Evolutionary conservation across 2,329 filamentous ascomycete genomes (phyloP).

Genomic region (Hortaea sp.): DNA sequence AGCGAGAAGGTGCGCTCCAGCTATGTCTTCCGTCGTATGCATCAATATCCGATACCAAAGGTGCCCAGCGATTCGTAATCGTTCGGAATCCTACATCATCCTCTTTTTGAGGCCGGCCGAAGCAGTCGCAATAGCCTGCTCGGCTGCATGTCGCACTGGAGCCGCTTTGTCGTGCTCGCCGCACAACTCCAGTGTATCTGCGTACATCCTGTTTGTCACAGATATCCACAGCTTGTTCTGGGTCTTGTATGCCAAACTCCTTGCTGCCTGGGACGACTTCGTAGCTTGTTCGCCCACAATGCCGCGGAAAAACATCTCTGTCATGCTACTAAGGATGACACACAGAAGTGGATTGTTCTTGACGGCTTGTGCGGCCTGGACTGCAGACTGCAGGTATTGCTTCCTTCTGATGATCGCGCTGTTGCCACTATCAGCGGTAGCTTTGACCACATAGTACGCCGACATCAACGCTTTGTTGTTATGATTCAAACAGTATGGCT

Average conservation of each 20-base stretch:
- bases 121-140: constrained; percentile 7
- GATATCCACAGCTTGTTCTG: constrained; percentile 33
- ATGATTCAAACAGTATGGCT: constrained; percentile 58
- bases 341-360: constrained; percentile 72
- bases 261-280: constrained; percentile 38
- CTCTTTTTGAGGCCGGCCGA: neutral
- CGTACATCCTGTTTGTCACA: constrained; percentile 69
- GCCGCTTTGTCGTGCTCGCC: constrained; percentile 34
- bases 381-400: constrained; percentile 61
- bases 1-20: constrained; percentile 1
- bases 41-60: too few relatives aligned
- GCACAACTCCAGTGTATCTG: constrained; percentile 63
- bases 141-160: constrained; percentile 11
- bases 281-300: constrained; percentile 57
- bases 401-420: constrained; percentile 65
- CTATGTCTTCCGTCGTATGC: neutral
- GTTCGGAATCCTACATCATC: neutral
- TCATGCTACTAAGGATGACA: constrained; percentile 78
- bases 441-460: constrained; percentile 66
- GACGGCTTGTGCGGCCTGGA: constrained; percentile 58
- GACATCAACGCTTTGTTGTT: constrained; percentile 65
- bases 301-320: constrained; percentile 68
- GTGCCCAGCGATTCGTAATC: too few relatives aligned
- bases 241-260: constrained; percentile 47
- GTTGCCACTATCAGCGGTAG: constrained; percentile 51